These are phyloP conservation scores for Fusarium equiseti DNA, from an alignment of 2,329 filamentous ascomycete genomes.

Conservation along the genomic window DNA sequence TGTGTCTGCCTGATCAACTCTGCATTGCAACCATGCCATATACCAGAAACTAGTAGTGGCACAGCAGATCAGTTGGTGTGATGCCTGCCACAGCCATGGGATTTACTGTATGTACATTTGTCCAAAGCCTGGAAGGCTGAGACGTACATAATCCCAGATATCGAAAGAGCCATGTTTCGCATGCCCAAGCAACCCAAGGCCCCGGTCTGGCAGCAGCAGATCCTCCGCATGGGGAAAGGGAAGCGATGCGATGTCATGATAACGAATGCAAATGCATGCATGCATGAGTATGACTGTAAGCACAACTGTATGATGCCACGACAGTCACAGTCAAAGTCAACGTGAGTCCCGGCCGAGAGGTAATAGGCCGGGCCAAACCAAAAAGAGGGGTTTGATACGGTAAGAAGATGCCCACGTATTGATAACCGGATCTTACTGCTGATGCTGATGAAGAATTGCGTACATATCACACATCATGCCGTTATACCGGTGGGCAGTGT, in stretches of 20 bases:
- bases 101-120: no score
- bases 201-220: slow-evolving; percentile 25
- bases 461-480: slow-evolving; percentile 34
- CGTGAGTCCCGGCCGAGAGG: slow-evolving; percentile 23
- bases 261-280: slow-evolving; percentile 10
- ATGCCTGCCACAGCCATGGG: slow-evolving; percentile 36
- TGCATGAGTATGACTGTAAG: slow-evolving; percentile 31
- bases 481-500: slow-evolving; percentile 35
- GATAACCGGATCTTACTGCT: slow-evolving; percentile 36
- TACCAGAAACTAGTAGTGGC: slow-evolving; percentile 19
- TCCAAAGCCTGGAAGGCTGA: slow-evolving; percentile 31
- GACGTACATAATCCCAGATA: slow-evolving; percentile 25
- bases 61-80: slow-evolving; percentile 30
- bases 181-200: slow-evolving; percentile 6
- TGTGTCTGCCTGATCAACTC: not conserved
- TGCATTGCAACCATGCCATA: slow-evolving; percentile 5
- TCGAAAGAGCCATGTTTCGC: slow-evolving; percentile 29
- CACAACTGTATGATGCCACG: slow-evolving; percentile 28
- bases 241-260: slow-evolving; percentile 25
- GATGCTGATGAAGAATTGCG: slow-evolving; percentile 26
- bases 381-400: slow-evolving; percentile 18
- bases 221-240: slow-evolving; percentile 35
- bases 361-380: slow-evolving; percentile 9
- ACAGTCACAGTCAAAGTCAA: not conserved
- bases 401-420: slow-evolving; percentile 31